Percentiles rank a stretch among this genome's conserved stretches.
These are phyloP conservation scores for Colletotrichum gloeosporioides DNA, from an alignment of 2,329 filamentous ascomycete species.

Conservation along the genomic window DNA sequence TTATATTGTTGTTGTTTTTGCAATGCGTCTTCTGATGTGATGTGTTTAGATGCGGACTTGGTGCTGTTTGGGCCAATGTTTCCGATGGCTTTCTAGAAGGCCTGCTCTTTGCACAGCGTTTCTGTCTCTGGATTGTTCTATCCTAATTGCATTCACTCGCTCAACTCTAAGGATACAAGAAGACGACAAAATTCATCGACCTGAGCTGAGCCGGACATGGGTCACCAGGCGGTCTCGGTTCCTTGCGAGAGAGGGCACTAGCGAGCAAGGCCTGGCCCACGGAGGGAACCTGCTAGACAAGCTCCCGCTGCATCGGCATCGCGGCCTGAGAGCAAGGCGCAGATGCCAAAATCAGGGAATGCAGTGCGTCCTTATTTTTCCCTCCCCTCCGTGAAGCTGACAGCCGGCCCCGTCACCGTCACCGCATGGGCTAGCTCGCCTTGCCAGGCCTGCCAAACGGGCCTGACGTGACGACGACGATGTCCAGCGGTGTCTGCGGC, in stretches of 20 bases:
- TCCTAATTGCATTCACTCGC: no score
- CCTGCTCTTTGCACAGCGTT: background rate
- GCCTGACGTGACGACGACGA: background rate
- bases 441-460: background rate
- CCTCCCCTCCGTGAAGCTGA: background rate
- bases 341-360: background rate
- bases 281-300: background rate
- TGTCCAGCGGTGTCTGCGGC: background rate
- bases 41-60: background rate
- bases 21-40: background rate
- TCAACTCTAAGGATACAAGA: no score
- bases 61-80: background rate
- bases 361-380: background rate
- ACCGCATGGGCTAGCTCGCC: background rate
- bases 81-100: background rate
- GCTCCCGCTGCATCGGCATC: background rate
- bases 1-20: background rate
- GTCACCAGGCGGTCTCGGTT: background rate
- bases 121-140: background rate
- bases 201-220: background rate
- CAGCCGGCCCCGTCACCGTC: background rate
- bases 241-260: background rate
- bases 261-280: background rate
- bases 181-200: background rate
- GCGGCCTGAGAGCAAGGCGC: slow-evolving; percentile 2